Evolutionary conservation across 352 stramenopile genomes (phyloP), one percentile per base, ranked within the genome.

Genomic region (Globisporangium ultimum): DNA sequence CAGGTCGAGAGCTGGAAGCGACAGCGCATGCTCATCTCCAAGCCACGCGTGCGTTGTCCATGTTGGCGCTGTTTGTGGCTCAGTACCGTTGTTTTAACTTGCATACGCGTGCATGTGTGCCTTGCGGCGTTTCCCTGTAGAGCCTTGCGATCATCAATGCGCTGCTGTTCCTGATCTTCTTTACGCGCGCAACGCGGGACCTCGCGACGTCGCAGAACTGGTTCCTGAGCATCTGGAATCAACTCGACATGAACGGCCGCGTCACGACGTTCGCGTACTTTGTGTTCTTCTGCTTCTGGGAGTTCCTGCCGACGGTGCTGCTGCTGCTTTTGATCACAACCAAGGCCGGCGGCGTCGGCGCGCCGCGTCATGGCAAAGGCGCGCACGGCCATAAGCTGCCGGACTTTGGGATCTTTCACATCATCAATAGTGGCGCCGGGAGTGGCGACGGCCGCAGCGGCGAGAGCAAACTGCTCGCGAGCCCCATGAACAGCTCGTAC

Each of bases 211-310:
- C 83, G 24, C 78, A 94, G 63, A 91, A 84, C 66, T 94, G 82
- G 84, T 73, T 90, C 53, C 67, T 94, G 14, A 91, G 80, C 62
- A 91, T 94, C 41, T 88, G 81, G 78, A 94, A 94, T 64, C 87
- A 89, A 56, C 62, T 94, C 41, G 84, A 94, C 56, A 89, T 92
- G 80, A 91, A 88, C 46, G 83, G 82, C 56, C 78, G 84, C 51
- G 83, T 93, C 55, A 91, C 83, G 34, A 86, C 82, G 38, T 82
- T 89, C 42, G 71, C 71, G 14, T 90, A 85, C 64, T 94, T 94
- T 55, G 59, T 91, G 11, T 89, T 92, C 68, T 93, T 93, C 64
- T 91, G 84, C 72, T 89, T 93, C 55, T 94, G 85, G 85, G 85
- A 94, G 66, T 92, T 94, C 55, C 60, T 94, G 32, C 85, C 85